Percentiles rank a stretch among this genome's conserved stretches.
These are phyloP conservation scores for Candida tropicalis DNA, from an alignment of 1,139 yeast genomes.

Conservation along the genomic window DNA sequence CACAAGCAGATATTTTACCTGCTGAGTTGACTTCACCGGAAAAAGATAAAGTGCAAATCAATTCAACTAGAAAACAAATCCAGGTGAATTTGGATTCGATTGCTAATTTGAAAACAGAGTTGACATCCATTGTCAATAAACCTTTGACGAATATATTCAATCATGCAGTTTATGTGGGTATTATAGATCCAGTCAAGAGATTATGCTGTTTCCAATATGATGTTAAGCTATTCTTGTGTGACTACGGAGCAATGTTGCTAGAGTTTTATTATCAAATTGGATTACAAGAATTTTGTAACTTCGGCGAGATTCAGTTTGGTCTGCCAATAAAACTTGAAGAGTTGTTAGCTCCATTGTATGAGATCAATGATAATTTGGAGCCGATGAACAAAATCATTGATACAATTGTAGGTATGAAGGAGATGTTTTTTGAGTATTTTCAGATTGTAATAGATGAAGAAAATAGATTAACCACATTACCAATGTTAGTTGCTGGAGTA, in stretches of 20 bases:
- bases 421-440: constrained; percentile 85
- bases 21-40: constrained; percentile 5
- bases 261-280: constrained; percentile 84
- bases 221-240: constrained; percentile 74
- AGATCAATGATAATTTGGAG: constrained; percentile 15
- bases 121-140: constrained; percentile 49
- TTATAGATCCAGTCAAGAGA: constrained; percentile 71
- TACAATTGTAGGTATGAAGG: constrained; percentile 52
- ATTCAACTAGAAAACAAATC: constrained; percentile 18
- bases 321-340: constrained; percentile 36
- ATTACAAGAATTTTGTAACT: constrained; percentile 77
- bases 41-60: constrained; percentile 1
- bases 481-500: constrained; percentile 66
- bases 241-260: constrained; percentile 68
- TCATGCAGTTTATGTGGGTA: constrained; percentile 76
- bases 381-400: constrained; percentile 24
- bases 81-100: constrained; percentile 63
- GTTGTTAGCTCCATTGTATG: constrained; percentile 31
- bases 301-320: constrained; percentile 61
- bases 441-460: constrained; percentile 44
- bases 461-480: constrained; percentile 51
- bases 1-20: constrained; percentile 12
- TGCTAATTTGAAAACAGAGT: constrained; percentile 50
- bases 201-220: constrained; percentile 84
- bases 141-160: constrained; percentile 68